Evolutionary conservation across 176 grass and related monocot genomes (phyloP).

Genomic region (Guadua angustifolia): DNA sequence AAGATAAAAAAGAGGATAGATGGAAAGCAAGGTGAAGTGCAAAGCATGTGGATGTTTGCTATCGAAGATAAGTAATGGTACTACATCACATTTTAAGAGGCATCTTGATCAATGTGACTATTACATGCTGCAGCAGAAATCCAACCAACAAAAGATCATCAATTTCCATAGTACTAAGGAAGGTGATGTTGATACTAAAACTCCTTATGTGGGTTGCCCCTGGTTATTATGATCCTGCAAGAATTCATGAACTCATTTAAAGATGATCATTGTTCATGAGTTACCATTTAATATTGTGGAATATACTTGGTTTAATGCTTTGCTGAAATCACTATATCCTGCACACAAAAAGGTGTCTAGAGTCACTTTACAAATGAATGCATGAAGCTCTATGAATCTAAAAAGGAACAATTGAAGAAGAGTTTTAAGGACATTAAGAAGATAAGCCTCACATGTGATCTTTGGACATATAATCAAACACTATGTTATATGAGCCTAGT

Average conservation of each 20-base stretch:
- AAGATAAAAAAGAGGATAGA: neutral
- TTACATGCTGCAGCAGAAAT: too few species aligned
- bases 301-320: constrained; percentile 1
- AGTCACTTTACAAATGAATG: too few species aligned
- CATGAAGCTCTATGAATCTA: neutral
- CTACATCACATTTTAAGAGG: too few species aligned
- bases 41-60: too few species aligned
- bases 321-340: neutral
- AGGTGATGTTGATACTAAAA: neutral
- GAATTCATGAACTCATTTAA: neutral
- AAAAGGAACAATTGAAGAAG: neutral
- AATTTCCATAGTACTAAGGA: too few species aligned
- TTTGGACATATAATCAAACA: constrained; percentile 3
- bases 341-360: too few species aligned
- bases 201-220: neutral
- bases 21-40: too few species aligned
- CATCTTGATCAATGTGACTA: too few species aligned
- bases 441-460: constrained; percentile 11
- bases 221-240: neutral
- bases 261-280: neutral
- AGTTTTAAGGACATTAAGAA: neutral
- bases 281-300: neutral
- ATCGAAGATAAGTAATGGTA: too few species aligned
- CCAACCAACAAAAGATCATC: too few species aligned
- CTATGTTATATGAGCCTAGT: neutral